phyloP scores from a whole-genome alignment of 73 alveolate species.

The Urostyla sp. region DNA sequence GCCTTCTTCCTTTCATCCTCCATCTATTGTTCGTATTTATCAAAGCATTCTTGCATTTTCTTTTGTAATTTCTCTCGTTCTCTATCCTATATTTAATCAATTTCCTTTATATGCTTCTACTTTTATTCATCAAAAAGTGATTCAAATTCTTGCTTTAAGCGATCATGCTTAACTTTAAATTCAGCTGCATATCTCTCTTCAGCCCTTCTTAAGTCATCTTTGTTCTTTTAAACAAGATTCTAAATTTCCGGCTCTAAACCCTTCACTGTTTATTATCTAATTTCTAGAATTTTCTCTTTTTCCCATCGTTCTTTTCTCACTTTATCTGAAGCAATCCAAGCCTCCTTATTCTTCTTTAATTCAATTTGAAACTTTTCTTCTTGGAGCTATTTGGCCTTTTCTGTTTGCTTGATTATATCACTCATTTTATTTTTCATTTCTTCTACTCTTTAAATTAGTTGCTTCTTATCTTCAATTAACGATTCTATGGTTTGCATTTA shows the following conservation, averaged over 20 bases:
- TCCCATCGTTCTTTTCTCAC: conserved; percentile 94
- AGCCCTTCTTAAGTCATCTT: conserved; percentile 79
- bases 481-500: conserved; percentile 71
- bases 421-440: conserved; percentile 48
- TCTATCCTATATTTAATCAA: conserved; percentile 86
- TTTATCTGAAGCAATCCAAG: conserved; percentile 94
- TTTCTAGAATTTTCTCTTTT: conserved; percentile 91
- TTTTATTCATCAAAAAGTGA: conserved; percentile 79
- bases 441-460: background rate
- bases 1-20: conserved; percentile 60
- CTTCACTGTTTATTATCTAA: conserved; percentile 90
- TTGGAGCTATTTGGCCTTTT: conserved; percentile 76
- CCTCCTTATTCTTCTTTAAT: conserved; percentile 90
- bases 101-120: conserved; percentile 83
- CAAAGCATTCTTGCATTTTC: conserved; percentile 74
- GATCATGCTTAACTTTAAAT: conserved; percentile 70
- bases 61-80: conserved; percentile 83
- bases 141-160: conserved; percentile 84
- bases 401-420: conserved; percentile 77
- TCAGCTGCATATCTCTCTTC: conserved; percentile 81
- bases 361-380: conserved; percentile 82
- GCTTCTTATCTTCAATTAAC: conserved; percentile 70
- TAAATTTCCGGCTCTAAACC: conserved; percentile 96
- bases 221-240: conserved; percentile 86
- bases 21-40: conserved; percentile 69